A percentile compares a stretch with the other conserved stretches of the same genome.
phyloP scores from a whole-genome alignment of 306 rosid species.

The Cajanus cajan region DNA sequence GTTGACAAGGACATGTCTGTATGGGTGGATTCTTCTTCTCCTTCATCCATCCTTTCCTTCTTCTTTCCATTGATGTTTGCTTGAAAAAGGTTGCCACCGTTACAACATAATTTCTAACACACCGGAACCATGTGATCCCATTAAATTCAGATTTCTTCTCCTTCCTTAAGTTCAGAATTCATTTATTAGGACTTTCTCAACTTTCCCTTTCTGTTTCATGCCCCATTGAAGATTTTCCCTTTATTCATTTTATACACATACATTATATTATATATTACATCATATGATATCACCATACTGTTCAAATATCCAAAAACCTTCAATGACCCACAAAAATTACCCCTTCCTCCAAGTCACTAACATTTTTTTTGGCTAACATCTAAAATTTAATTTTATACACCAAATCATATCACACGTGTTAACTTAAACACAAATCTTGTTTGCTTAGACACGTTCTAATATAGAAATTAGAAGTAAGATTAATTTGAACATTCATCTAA shows the following conservation, averaged over 20 bases:
- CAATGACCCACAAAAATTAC: too few species aligned
- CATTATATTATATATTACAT: neutral
- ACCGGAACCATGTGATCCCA: conserved; percentile 29
- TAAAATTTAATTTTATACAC: too few species aligned
- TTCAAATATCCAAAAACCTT: neutral
- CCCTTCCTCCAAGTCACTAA: too few species aligned
- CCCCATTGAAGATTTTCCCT: neutral
- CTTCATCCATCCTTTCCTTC: neutral
- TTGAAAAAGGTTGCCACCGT: neutral
- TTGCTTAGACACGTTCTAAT: neutral
- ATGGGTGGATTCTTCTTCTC: conserved; percentile 9
- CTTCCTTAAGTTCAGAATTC: neutral
- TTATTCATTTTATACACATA: neutral
- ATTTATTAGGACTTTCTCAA: neutral
- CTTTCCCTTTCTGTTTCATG: neutral
- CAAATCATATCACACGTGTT: too few species aligned
- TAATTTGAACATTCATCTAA: neutral
- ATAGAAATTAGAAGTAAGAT: neutral
- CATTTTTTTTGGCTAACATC: too few species aligned
- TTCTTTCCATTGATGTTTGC: conserved; percentile 25
- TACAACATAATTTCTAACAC: neutral
- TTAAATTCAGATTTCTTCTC: conserved; percentile 26
- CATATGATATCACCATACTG: neutral
- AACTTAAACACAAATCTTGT: too few species aligned
- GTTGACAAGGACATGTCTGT: conserved; percentile 32